These are phyloP conservation scores for Perkinsus olseni DNA, from an alignment of 169 alveolate species.

Conservation along the genomic window DNA sequence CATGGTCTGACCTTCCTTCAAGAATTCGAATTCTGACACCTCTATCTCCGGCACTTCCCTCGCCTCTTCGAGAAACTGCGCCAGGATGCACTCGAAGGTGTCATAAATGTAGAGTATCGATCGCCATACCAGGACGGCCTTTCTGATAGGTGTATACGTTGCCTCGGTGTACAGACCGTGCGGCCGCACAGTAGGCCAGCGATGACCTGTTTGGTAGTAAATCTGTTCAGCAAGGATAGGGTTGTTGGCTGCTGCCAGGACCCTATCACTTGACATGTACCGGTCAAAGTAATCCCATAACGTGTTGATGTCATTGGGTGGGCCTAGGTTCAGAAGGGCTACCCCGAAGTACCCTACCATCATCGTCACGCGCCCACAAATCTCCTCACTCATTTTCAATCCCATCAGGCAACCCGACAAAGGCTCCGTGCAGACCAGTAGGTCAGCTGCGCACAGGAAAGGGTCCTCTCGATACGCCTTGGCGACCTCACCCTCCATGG, in stretches of 20 bases:
- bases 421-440: background rate
- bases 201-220: background rate
- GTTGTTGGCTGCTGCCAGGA: background rate
- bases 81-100: background rate
- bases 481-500: background rate
- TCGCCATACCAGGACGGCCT: background rate
- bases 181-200: background rate
- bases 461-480: background rate
- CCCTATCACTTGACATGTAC: no score
- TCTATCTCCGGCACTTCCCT: background rate
- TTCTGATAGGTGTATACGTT: background rate
- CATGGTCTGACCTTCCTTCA: background rate
- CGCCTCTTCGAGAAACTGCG: background rate
- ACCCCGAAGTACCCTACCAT: constrained; percentile 5
- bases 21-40: background rate
- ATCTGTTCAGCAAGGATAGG: background rate
- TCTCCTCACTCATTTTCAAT: background rate
- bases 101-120: background rate
- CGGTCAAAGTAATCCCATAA: background rate
- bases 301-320: background rate
- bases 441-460: background rate
- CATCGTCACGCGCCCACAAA: background rate
- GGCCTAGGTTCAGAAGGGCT: background rate
- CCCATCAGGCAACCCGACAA: background rate
- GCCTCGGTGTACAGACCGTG: constrained; percentile 3